Conservation (phyloP, 768 basidiomycete species). For the Amanita rimosa region DNA sequence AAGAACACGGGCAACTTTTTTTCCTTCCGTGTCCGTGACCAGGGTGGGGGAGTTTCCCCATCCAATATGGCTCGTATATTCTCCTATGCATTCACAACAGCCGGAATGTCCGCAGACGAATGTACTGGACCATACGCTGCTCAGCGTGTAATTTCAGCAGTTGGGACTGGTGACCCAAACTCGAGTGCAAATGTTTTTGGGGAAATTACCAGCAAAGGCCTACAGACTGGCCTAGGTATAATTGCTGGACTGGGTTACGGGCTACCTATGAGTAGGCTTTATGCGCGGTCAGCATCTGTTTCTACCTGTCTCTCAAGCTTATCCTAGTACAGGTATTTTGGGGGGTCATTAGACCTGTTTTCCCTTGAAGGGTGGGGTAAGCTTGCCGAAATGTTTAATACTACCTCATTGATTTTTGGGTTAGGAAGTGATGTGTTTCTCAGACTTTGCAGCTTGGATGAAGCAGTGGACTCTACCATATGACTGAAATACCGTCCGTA, state of each 20-base stretch:
- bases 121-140: constrained; percentile 65
- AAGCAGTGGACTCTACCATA: constrained; percentile 33
- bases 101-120: constrained; percentile 35
- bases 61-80: constrained; percentile 71
- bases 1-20: constrained; percentile 35
- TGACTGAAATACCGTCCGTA: constrained; percentile 7
- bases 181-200: constrained; percentile 49
- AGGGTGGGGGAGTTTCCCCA: constrained; percentile 76
- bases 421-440: constrained; percentile 39
- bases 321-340: constrained; percentile 53
- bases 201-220: constrained; percentile 66
- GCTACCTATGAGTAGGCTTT: constrained; percentile 67
- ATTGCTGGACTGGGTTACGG: constrained; percentile 88
- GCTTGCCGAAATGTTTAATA: constrained; percentile 10
- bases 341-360: constrained; percentile 73
- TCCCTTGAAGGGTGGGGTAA: constrained; percentile 79
- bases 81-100: constrained; percentile 88
- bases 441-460: constrained; percentile 37
- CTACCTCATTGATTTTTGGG: constrained; percentile 6
- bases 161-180: constrained; percentile 26
- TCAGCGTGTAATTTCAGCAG: constrained; percentile 58
- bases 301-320: constrained; percentile 2
- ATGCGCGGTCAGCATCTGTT: constrained; percentile 38
- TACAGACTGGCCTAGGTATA: constrained; percentile 78
- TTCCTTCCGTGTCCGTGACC: constrained; percentile 72